Evolutionary conservation across 257 asterid species (phyloP).

Genomic region (Coffea canephora): DNA sequence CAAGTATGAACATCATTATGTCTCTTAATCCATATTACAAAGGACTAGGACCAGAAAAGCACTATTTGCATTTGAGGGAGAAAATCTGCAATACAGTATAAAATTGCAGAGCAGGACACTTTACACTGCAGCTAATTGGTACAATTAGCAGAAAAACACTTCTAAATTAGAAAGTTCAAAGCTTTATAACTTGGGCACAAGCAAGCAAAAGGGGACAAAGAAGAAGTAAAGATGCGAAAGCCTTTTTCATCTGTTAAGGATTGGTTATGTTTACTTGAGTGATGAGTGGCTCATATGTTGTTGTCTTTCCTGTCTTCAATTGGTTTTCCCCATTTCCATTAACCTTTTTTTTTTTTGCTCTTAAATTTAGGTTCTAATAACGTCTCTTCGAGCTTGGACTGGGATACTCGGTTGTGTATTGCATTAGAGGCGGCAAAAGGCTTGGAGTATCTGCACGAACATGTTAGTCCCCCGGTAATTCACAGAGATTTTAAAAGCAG

Average conservation of each 20-base stretch:
- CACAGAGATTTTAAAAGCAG: slow-evolving; percentile 96
- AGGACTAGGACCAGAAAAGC: not conserved
- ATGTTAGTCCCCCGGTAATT: slow-evolving; percentile 73
- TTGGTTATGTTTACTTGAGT: not conserved
- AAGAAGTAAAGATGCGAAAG: not conserved
- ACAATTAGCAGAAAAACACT: not conserved
- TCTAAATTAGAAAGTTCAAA: not conserved
- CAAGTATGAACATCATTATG: not conserved
- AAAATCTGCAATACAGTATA: not conserved
- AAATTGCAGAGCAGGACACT: not conserved
- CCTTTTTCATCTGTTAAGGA: slow-evolving; percentile 1
- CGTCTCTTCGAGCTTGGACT: slow-evolving; percentile 55
- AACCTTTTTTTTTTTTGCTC: not conserved
- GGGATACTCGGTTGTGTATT: slow-evolving; percentile 83
- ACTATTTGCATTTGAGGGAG: not conserved
- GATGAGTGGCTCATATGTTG: not conserved
- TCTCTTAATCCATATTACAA: not conserved
- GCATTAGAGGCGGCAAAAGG: slow-evolving; percentile 97
- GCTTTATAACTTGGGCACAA: not conserved
- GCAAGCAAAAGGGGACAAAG: not conserved
- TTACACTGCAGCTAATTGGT: not conserved
- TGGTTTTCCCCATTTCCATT: not conserved
- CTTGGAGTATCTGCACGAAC: slow-evolving; percentile 86
- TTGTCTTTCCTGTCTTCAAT: not conserved
- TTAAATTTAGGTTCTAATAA: slow-evolving; percentile 42